Evolutionary conservation across 768 basidiomycete genomes (phyloP), one percentile per base, ranked within the genome.

Genomic region (Tylopilus rubrobrunneus): DNA sequence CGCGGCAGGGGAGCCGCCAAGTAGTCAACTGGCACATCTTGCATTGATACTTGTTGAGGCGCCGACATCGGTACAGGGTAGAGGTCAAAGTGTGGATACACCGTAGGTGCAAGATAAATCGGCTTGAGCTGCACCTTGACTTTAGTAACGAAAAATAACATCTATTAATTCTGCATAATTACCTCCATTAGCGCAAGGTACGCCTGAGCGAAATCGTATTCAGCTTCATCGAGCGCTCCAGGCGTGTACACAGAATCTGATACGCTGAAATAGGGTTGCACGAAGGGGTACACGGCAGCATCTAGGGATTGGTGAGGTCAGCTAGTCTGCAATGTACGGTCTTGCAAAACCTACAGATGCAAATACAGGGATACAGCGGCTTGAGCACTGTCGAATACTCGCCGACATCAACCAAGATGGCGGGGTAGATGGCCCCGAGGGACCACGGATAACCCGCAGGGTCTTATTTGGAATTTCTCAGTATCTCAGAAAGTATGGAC

Each of bases 371-470:
- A 52, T 68, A 68, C 9, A 40, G 46, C 19, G 64, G 28, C 39
- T 44, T 39, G 28, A 36, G 8, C 36, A 28, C 46, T 37, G 21
- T 56, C 12, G 27, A 15, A 31, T 1, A 6, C 48, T 57, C 45
- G 10, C 55, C 51, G 8, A 31, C 31, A 31, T 31, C 31, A 6
- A 56, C 21, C 9, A 45, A 53, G 31, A 52, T 14, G 19, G 58
- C 25, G 2, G 63, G 66, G 48, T 71, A 71, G 49, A 67, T 51
- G 31, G 23, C 53, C 23, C 60, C 53, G 34, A 69, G 60, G 43
- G 56, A 69, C 60, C 54, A 49, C 5, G 71, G 69, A 45, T 71
- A 72, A 28, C 62, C 59, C 23, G 65, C 56, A 29, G 56, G 52
- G 47, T 61, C 59, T 61, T 43, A 33, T 34, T 31, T 31, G 21